Evolutionary conservation across 371 early-diverging fungal genomes (phyloP).

Genomic region (Catenaria anguillulae): DNA sequence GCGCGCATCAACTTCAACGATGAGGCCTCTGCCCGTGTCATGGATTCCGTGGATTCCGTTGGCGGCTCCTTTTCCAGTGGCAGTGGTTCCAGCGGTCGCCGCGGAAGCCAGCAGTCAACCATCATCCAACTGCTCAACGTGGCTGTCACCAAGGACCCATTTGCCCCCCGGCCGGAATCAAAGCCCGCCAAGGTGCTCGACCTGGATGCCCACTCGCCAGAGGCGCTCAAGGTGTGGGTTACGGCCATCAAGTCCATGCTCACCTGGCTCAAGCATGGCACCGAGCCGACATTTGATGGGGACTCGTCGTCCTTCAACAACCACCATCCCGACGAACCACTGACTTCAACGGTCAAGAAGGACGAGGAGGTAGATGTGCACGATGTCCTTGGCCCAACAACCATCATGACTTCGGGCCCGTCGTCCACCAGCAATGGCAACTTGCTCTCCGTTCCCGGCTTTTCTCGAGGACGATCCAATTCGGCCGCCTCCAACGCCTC

Average conservation of each 20-base stretch:
- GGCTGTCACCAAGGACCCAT: not conserved
- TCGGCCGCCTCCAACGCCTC: too few relatives aligned
- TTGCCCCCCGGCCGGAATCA: not conserved
- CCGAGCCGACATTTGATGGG: not conserved
- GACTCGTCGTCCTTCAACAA: not conserved
- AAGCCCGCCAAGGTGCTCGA: constrained; percentile 4
- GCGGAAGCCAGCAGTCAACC: not conserved
- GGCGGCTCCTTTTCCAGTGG: not conserved
- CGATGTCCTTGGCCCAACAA: too few relatives aligned
- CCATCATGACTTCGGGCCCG: too few relatives aligned
- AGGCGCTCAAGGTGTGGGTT: not conserved
- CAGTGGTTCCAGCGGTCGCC: not conserved
- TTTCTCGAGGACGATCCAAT: too few relatives aligned
- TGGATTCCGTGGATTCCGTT: not conserved
- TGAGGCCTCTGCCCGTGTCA: not conserved
- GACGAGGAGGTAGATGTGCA: too few relatives aligned
- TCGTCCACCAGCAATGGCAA: too few relatives aligned
- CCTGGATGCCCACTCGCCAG: not conserved
- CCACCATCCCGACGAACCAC: not conserved
- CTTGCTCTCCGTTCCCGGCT: too few relatives aligned
- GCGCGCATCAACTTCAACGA: constrained; percentile 1
- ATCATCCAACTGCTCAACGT: not conserved
- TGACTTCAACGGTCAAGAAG: not conserved
- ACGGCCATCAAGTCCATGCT: not conserved
- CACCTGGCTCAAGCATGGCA: constrained; percentile 2